Percentiles rank a stretch among this genome's conserved stretches.
These are phyloP conservation scores for Trypanosoma brucei DNA, from an alignment of 208 protist species.

Conservation along the genomic window DNA sequence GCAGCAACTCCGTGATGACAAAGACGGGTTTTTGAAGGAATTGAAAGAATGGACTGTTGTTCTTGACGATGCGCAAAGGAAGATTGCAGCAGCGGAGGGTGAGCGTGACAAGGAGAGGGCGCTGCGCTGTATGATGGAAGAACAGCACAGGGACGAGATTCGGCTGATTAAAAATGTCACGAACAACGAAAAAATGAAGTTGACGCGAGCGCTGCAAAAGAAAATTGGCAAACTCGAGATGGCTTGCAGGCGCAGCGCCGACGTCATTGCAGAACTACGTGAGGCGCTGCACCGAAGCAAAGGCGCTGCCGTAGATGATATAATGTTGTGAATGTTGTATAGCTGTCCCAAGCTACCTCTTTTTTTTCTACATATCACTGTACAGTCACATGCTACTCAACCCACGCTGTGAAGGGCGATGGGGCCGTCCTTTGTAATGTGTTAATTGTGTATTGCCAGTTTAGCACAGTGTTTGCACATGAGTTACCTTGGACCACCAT, in stretches of 20 bases:
- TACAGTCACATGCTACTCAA: no score
- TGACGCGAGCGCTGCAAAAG: slow-evolving; percentile 14
- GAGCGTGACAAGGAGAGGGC: slow-evolving; percentile 23
- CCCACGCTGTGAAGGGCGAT: no score
- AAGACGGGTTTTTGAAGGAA: slow-evolving; percentile 19
- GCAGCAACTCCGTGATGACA: slow-evolving; percentile 10
- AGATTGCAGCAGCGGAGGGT: slow-evolving; percentile 18
- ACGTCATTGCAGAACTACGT: slow-evolving; percentile 59
- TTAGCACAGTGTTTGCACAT: no score
- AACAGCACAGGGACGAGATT: slow-evolving; percentile 30
- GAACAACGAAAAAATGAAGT: slow-evolving; percentile 5
- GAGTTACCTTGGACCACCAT: no score
- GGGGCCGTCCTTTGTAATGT: no score
- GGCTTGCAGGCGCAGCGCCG: slow-evolving; percentile 42
- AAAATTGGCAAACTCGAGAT: slow-evolving; percentile 46
- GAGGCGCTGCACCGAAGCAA: slow-evolving; percentile 39
- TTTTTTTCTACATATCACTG: no score
- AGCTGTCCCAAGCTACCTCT: no score
- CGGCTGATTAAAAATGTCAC: slow-evolving; percentile 22
- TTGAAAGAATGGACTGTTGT: slow-evolving; percentile 25
- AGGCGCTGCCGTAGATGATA: background rate
- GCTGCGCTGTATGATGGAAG: slow-evolving; percentile 27
- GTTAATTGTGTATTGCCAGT: no score
- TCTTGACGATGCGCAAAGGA: slow-evolving; percentile 21
- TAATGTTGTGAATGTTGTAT: background rate